Base-by-base conservation (phyloP, 257 asterid genomes). In the Solanum tacnaense region DNA sequence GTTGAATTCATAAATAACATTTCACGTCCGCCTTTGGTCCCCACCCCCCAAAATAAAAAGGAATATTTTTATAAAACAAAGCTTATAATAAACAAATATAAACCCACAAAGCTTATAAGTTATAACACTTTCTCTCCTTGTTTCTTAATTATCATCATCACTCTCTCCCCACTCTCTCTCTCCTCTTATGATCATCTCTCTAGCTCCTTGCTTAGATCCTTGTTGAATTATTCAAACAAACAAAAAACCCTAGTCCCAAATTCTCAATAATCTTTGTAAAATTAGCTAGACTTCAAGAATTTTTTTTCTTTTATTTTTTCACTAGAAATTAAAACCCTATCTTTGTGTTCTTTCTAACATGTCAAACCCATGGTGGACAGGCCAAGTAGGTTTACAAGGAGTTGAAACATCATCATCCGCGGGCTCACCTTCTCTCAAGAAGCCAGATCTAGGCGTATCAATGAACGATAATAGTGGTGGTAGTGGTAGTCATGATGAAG, bases 341-440 rank as follows among this genome's bases (percentile, higher is more conserved):
- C 29, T 46, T 49, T 79, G 84, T 11, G 76, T 86, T 25, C 29
- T 38, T n/a, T 76, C 49, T 16, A 87, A 65, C 35, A 92, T 94
- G 96, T 91, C 95, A 18, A 94, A 92, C 89, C 90, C 91, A 88
- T 94, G 96, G 95, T 94, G 96, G 96, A 89, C 94, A 3, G 93
- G 94, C 32, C 94, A 90, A 72, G 94, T 92, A 68, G 94, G 93
- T 86, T 79, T 91, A 70, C 86, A 90, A 8, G 94, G 94, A 13
- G 88, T 91, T 5, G 94, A 92, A 31, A 87, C 95, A 13, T 87
- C 93, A 2, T 86, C 92, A 1, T 88, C 94, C 1, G 60, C 89
- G 9, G 91, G 90, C 0, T 89, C 94, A 2, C 89, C 92, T 7
- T 88, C 91, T 4, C 87, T 88, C 2, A 88, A 84, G 85, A 94